A percentile compares a stretch with the other conserved stretches of the same genome.
Conservation (phyloP, 2,329 filamentous ascomycete species). For the Aspergillus proliferans region DNA sequence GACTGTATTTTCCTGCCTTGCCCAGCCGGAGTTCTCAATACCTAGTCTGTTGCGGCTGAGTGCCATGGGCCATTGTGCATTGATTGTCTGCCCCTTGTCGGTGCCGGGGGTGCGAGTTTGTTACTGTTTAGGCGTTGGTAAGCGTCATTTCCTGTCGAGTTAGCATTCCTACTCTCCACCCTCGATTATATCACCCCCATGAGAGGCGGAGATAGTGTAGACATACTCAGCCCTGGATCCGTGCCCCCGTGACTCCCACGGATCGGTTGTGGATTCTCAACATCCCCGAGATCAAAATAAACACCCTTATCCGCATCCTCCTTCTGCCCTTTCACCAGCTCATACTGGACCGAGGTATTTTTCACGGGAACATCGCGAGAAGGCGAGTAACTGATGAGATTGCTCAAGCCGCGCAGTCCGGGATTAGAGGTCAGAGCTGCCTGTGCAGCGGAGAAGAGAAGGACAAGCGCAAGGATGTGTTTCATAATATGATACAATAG, state of each 20-base stretch:
- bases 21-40: slow-evolving; percentile 46
- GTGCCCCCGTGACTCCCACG: slow-evolving; percentile 46
- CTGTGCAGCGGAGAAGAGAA: slow-evolving; percentile 6
- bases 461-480: not conserved
- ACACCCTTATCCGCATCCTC: slow-evolving; percentile 46
- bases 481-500: not conserved
- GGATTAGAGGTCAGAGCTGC: slow-evolving; percentile 17
- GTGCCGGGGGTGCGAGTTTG: slow-evolving; percentile 48
- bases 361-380: slow-evolving; percentile 29
- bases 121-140: slow-evolving; percentile 53
- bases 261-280: slow-evolving; percentile 51
- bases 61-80: slow-evolving; percentile 50
- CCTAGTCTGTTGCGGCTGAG: slow-evolving; percentile 44
- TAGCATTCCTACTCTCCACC: no score
- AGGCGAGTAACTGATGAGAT: slow-evolving; percentile 36
- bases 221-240: slow-evolving; percentile 47
- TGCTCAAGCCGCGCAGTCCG: slow-evolving; percentile 21
- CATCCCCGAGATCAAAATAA: slow-evolving; percentile 50
- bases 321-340: slow-evolving; percentile 47
- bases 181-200: not conserved
- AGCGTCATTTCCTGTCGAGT: slow-evolving; percentile 35
- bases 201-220: no score
- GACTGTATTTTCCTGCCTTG: slow-evolving; percentile 48
- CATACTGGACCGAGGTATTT: slow-evolving; percentile 30
- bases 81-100: slow-evolving; percentile 38